Evolutionary conservation across 2,329 filamentous ascomycete genomes (phyloP).

Genomic region (Emergomyces orientalis): DNA sequence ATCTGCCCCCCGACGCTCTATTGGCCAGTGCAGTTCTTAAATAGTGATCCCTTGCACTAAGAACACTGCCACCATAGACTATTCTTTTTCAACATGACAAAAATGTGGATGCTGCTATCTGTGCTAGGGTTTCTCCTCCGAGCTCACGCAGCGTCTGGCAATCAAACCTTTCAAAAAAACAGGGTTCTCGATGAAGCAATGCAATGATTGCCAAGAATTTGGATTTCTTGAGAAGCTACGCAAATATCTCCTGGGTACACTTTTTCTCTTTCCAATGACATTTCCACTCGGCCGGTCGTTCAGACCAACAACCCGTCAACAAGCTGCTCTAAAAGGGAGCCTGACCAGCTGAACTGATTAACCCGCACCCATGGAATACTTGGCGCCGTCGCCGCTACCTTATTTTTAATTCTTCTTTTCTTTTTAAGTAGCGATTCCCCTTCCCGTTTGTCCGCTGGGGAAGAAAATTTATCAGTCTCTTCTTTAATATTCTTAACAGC

Average conservation of each 20-base stretch:
- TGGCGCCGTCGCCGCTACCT: not conserved
- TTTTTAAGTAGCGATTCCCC: not conserved
- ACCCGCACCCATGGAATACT: not conserved
- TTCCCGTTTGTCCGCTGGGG: not conserved
- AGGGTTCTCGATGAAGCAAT: not conserved
- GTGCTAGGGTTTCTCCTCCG: not conserved
- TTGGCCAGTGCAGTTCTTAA: not conserved
- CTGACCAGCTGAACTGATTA: not conserved
- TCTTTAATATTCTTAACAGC: not conserved
- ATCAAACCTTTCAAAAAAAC: not conserved
- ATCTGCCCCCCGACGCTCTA: not conserved
- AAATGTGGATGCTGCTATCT: too few relatives aligned
- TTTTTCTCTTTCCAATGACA: not conserved
- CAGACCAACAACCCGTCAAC: not conserved
- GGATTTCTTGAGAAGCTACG: not conserved
- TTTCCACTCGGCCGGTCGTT: not conserved
- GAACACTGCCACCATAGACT: not conserved
- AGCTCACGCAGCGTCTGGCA: not conserved
- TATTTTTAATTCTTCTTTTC: not conserved
- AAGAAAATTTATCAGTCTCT: not conserved
- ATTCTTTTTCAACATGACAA: not conserved
- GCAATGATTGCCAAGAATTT: not conserved
- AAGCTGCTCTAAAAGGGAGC: not conserved
- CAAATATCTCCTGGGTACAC: not conserved
- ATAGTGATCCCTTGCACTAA: not conserved